Evolutionary conservation across 192 early-diverging fungal species (phyloP).

Genomic region (Pilaira anomala): DNA sequence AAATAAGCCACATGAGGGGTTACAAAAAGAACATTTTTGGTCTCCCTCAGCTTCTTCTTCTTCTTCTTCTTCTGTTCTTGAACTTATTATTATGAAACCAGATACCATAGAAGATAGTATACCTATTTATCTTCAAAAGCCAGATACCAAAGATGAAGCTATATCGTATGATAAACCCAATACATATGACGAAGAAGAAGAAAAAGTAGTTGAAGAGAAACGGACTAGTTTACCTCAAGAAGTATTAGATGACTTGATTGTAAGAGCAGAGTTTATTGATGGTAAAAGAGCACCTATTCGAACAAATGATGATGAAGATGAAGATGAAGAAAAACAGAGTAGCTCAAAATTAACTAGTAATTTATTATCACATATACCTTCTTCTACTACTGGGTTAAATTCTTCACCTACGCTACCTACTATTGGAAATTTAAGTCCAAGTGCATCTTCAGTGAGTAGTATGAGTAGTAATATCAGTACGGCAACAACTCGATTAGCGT

Average conservation of each 20-base stretch:
- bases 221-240: slow-evolving; percentile 2
- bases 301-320: slow-evolving; percentile 9
- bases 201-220: background rate
- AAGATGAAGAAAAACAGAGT: too few relatives aligned
- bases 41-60: background rate
- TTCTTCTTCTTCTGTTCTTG: background rate
- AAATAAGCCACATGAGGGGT: background rate
- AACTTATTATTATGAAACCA: background rate
- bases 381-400: background rate
- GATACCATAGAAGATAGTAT: too few relatives aligned
- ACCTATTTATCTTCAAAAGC: background rate
- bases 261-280: slow-evolving; percentile 12
- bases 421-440: slow-evolving; percentile 5
- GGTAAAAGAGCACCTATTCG: slow-evolving; percentile 6
- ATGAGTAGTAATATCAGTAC: background rate
- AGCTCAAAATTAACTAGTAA: background rate
- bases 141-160: slow-evolving; percentile 22
- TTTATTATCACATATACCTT: background rate
- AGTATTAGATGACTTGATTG: slow-evolving; percentile 13
- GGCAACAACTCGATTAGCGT: background rate
- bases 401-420: background rate
- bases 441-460: background rate
- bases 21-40: too few relatives aligned
- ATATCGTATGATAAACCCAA: slow-evolving; percentile 35
- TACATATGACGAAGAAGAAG: slow-evolving; percentile 20